Conservation (phyloP, 306 rosid species). For the Begonia peltatifolia region DNA sequence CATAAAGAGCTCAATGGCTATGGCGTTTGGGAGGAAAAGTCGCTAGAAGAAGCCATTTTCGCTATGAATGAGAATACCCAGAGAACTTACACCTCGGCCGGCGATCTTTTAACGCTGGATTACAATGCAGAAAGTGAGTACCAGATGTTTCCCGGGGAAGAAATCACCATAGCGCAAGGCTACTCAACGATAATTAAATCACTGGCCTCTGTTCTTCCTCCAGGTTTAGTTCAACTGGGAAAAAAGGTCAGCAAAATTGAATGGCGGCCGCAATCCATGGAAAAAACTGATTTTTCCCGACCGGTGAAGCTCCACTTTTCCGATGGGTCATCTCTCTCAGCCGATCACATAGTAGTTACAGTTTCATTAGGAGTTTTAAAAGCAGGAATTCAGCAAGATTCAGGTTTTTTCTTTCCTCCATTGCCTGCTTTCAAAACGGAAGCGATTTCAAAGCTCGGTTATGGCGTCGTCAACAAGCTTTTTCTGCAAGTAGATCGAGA, state of each 20-base stretch:
- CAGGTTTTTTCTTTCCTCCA: constrained; percentile 66
- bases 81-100: constrained; percentile 88
- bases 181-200: constrained; percentile 52
- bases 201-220: constrained; percentile 65
- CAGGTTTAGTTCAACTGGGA: constrained; percentile 56
- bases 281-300: constrained; percentile 25
- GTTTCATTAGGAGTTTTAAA: constrained; percentile 89
- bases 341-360: constrained; percentile 82
- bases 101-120: constrained; percentile 52
- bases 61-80: constrained; percentile 62
- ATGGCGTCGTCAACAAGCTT: constrained; percentile 91
- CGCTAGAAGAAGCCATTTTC: constrained; percentile 58
- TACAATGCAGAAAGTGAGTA: constrained; percentile 75
- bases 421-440: constrained; percentile 64
- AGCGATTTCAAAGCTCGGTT: constrained; percentile 89
- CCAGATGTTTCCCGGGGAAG: constrained; percentile 76
- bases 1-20: constrained; percentile 27
- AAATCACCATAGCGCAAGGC: constrained; percentile 82
- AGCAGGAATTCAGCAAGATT: constrained; percentile 44
- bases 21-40: constrained; percentile 47
- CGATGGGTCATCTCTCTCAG: constrained; percentile 57
- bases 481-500: constrained; percentile 53
- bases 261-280: constrained; percentile 35
- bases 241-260: constrained; percentile 50
- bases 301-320: constrained; percentile 70